These are phyloP conservation scores for Corchorus olitorius DNA, from an alignment of 345 rosid genomes.

Conservation along the genomic window DNA sequence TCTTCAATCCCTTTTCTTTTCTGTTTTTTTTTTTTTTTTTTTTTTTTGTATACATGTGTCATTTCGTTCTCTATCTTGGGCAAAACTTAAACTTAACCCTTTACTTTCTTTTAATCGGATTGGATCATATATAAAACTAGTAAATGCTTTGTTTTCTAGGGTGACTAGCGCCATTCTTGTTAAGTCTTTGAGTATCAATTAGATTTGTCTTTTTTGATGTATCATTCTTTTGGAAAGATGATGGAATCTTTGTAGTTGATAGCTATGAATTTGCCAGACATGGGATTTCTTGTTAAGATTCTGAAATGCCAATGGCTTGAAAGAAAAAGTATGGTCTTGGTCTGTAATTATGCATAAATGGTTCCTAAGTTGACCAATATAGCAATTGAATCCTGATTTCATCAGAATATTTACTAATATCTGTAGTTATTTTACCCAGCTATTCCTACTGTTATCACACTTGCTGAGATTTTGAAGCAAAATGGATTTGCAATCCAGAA, in stretches of 20 bases:
- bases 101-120: background rate
- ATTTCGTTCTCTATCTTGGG: background rate
- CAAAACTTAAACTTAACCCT: background rate
- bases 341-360: background rate
- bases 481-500: constrained; percentile 32
- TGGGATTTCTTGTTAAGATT: background rate
- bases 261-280: no score
- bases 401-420: background rate
- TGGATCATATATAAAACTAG: background rate
- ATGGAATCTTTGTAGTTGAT: background rate
- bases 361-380: background rate
- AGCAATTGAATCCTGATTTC: background rate
- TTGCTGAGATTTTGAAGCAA: constrained; percentile 39
- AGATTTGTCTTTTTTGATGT: background rate
- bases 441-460: constrained; percentile 41
- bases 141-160: background rate
- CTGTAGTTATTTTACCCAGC: constrained; percentile 17
- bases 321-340: background rate
- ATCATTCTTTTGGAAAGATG: no score
- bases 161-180: background rate
- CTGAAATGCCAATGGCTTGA: background rate
- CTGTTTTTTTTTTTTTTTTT: background rate
- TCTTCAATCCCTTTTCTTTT: constrained; percentile 17
- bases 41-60: background rate
- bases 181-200: no score